Evolutionary conservation across 108 stramenopile species (phyloP), one percentile per base, ranked within the genome.

Genomic region (Cyclostephanos tholiformis): DNA sequence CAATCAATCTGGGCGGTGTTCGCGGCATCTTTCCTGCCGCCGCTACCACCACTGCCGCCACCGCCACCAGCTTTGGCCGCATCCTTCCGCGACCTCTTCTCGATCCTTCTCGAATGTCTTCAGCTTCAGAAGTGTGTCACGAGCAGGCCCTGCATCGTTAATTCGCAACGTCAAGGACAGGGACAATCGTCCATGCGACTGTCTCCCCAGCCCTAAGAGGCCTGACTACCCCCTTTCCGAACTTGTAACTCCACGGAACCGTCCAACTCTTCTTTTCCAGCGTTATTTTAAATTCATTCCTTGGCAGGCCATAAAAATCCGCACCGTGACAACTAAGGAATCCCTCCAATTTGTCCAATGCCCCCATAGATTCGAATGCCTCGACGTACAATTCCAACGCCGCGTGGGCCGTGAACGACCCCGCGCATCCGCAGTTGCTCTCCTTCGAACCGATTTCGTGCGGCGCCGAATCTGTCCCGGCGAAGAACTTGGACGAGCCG

Each of bases 381-480:
- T 96, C 92, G 25, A 97, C 96, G 72, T 99, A 99, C 62, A 99
- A 72, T 80, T 98, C 95, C 9, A 99, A 63, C 12, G 95, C 94
- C 7, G 90, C 94, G 72, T 97, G 98, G 6, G 96, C 98, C 12
- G 98, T 95, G 69, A 93, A 99, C 8, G 96, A 86, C 11, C 99
- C 99, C 10, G 99, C 99, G 69, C 99, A 99, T 17, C 99, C 97
- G 82, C 98, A 97, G 13, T 85, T 75, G 29, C 84, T 66, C 63
- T 91, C 88, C 85, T 99, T 99, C 41, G 66, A 79, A 12, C 75
- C 68, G 4, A 79, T 74, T 0, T 88, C 84, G 82, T 99, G 99
- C 8, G 99, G 99, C 14, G 99, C 99, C 11, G 93, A 94, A 84
- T 99, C 99, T 11, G 99, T 99, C 23, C 99, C 99, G 30, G 96